Conservation (phyloP, 352 stramenopile genomes). For the Lagenidium giganteum region DNA sequence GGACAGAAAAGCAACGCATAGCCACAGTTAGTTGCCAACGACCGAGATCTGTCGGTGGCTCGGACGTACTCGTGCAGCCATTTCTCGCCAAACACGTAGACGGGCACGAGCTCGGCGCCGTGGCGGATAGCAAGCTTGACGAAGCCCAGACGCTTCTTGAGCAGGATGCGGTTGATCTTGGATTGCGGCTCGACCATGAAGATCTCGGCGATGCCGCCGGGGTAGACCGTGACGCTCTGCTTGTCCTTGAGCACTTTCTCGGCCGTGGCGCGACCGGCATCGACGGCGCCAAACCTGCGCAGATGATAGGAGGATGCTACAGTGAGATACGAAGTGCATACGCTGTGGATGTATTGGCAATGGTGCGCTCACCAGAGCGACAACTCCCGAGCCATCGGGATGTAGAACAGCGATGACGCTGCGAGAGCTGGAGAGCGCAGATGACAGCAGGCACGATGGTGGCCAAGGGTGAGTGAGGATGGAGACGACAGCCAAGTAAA, state of each 20-base stretch:
- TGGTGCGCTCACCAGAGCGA: neutral
- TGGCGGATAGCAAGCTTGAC: slow-evolving; percentile 79
- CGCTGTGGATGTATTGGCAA: neutral
- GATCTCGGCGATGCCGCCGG: slow-evolving; percentile 34
- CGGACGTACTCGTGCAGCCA: slow-evolving; percentile 31
- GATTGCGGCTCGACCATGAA: slow-evolving; percentile 38
- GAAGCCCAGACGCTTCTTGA: slow-evolving; percentile 75
- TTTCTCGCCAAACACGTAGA: slow-evolving; percentile 79
- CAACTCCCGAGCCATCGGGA: slow-evolving; percentile 4
- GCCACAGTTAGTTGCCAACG: no score
- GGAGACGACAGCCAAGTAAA: no score
- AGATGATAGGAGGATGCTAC: neutral
- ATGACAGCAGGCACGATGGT: no score
- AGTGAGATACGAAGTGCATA: neutral
- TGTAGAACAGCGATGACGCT: slow-evolving; percentile 8
- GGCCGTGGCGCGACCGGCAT: slow-evolving; percentile 30
- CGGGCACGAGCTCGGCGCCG: slow-evolving; percentile 66
- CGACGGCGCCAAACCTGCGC: slow-evolving; percentile 22
- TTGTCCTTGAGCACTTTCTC: slow-evolving; percentile 34
- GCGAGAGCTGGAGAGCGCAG: neutral
- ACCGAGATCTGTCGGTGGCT: no score
- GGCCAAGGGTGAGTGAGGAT: no score
- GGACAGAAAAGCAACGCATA: no score
- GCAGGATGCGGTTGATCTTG: slow-evolving; percentile 56
- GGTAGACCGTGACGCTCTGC: slow-evolving; percentile 40